Percentiles rank a stretch among this genome's conserved stretches.
phyloP scores from a whole-genome alignment of 116 monocot species.

The Posidonia oceanica region DNA sequence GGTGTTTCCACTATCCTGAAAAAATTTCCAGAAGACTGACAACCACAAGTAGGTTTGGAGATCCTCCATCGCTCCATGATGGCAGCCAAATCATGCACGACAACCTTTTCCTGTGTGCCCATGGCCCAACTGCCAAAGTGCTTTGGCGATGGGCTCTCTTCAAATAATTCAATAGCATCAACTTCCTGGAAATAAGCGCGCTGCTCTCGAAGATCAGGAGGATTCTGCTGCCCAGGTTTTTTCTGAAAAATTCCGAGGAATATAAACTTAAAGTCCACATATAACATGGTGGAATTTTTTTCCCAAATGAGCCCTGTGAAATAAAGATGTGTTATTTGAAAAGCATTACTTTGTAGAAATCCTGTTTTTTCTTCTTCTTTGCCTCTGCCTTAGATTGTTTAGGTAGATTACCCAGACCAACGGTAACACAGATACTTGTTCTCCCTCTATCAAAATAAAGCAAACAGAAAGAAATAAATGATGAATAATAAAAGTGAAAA shows the following conservation, averaged over 20 bases:
- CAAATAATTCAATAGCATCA: constrained; percentile 73
- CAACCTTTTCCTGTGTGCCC: constrained; percentile 21
- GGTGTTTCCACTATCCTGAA: constrained; percentile 55
- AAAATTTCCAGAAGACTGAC: constrained; percentile 18
- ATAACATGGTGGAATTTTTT: neutral
- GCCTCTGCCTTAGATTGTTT: neutral
- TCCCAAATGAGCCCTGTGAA: neutral
- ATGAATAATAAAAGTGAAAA: neutral
- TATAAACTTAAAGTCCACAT: neutral
- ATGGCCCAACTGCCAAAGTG: constrained; percentile 44
- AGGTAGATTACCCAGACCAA: neutral
- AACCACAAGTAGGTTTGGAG: constrained; percentile 34
- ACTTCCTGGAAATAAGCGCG: constrained; percentile 83
- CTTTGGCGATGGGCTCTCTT: constrained; percentile 85
- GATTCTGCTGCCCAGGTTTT: constrained; percentile 20
- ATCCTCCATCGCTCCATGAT: constrained; percentile 74
- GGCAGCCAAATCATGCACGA: constrained; percentile 49
- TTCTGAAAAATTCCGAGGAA: constrained; percentile 26
- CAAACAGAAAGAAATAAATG: neutral
- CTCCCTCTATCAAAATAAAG: constrained; percentile 6
- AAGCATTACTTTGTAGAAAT: constrained; percentile 10
- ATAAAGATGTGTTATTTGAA: neutral
- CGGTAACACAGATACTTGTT: constrained; percentile 3
- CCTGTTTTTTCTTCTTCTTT: constrained; percentile 29
- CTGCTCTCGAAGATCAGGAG: constrained; percentile 57